These are phyloP conservation scores for Blastobotrys indianensis DNA, from an alignment of 1,139 yeast genomes.

Conservation along the genomic window DNA sequence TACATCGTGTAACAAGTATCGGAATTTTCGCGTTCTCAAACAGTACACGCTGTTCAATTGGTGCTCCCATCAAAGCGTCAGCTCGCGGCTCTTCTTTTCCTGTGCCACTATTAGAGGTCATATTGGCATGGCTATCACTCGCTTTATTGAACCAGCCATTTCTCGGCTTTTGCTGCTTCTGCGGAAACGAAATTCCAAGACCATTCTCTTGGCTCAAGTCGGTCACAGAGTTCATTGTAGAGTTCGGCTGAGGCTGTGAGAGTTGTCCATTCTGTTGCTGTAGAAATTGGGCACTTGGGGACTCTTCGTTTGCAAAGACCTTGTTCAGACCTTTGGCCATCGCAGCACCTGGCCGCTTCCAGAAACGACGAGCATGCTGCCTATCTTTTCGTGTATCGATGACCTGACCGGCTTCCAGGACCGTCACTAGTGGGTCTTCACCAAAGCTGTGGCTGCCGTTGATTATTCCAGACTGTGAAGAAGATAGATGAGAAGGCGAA, in stretches of 20 bases:
- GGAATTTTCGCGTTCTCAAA: constrained; percentile 65
- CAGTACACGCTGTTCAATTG: constrained; percentile 34
- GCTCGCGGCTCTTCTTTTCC: constrained; percentile 4
- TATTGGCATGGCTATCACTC: constrained; percentile 9
- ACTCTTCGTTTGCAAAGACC: constrained; percentile 31
- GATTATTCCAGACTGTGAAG: constrained; percentile 9
- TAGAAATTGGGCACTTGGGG: constrained; percentile 10
- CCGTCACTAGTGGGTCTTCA: constrained; percentile 32
- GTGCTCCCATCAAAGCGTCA: constrained; percentile 23
- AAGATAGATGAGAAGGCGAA: constrained; percentile 4
- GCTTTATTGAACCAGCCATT: constrained; percentile 16
- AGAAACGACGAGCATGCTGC: constrained; percentile 29
- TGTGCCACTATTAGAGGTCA: background rate
- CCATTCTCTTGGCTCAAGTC: constrained; percentile 15
- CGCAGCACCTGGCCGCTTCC: constrained; percentile 36
- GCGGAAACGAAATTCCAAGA: constrained; percentile 20
- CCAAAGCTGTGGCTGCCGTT: constrained; percentile 6
- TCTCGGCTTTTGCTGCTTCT: constrained; percentile 9
- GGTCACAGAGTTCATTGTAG: constrained; percentile 15
- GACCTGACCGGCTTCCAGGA: constrained; percentile 25
- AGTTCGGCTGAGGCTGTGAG: constrained; percentile 7
- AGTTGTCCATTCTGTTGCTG: background rate
- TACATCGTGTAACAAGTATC: constrained; percentile 61
- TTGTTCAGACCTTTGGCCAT: constrained; percentile 36
- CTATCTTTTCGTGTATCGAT: constrained; percentile 22